Base-by-base conservation (phyloP, 768 basidiomycete species). In the Suillus subaureus region DNA sequence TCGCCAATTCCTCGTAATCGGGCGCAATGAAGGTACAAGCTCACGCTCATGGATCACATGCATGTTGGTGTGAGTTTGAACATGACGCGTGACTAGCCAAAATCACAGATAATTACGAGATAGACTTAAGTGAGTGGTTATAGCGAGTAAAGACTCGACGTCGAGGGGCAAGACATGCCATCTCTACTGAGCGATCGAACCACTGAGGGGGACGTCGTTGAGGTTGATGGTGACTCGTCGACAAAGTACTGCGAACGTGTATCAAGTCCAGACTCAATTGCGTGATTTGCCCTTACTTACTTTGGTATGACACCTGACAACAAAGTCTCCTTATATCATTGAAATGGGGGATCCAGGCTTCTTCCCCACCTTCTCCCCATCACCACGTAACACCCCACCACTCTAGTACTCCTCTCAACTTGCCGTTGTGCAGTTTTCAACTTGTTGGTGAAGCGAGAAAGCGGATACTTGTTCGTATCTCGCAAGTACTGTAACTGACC, bases 301-400 rank as follows among this genome's bases (percentile, higher is more conserved):
- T 51, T 51, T 11, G 23, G 49, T 31, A 16, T 28, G 51, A 51
- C 49, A 26, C 49, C 15, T 52, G 28, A 49, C 28, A 33, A 33
- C 33, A 28, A 28, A 15, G 51, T 28, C 26, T 16, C 26, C 23
- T 23, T 49, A 49, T 26, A 13, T 49, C 23, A 49, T 49, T 49
- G 13, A 26, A 49, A 40, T 49, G 23, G 47, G 51, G 8, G 8
- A 4, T 31, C 26, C 4, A 63, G 35, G 33, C 26, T 21, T 18
- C 13, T 61, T 42, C 57, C 45, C 64, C 60, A 49, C 57, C 58
- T 61, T 45, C 61, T 61, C 37, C 35, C 35, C 8, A 65, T 52
- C 31, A 52, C 28, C 47, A 62, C 61, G 39, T 23, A 47, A n/a
- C n/a, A 12, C 52, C 28, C 43, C 52, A 5, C 51, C 21, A 6